Conservation (phyloP, 805 yeast species). For the Candida endomychidarum region DNA sequence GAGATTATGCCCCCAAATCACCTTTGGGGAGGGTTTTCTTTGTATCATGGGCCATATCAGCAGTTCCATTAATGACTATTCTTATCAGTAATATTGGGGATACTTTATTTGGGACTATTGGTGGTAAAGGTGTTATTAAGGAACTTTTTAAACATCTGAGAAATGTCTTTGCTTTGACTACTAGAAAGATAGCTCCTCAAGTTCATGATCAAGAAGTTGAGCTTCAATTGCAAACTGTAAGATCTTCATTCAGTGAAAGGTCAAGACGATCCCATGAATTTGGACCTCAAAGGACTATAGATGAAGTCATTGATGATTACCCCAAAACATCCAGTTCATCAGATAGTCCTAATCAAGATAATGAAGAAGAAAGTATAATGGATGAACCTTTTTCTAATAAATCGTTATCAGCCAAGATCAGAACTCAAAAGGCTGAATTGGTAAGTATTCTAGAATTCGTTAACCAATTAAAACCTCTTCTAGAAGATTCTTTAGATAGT, state of each 20-base stretch:
- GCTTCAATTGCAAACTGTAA: not conserved
- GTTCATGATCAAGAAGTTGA: not conserved
- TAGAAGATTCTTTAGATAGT: constrained; percentile 36
- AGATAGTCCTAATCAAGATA: not conserved
- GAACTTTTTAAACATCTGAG: constrained; percentile 10
- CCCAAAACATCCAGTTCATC: not conserved
- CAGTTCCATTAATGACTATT: constrained; percentile 86
- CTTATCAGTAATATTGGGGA: constrained; percentile 74
- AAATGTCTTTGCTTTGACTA: constrained; percentile 6
- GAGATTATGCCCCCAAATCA: constrained; percentile 64
- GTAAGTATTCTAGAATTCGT: constrained; percentile 28
- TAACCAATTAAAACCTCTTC: constrained; percentile 27
- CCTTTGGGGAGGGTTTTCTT: constrained; percentile 73
- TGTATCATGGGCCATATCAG: constrained; percentile 75
- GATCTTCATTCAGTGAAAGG: constrained; percentile 5
- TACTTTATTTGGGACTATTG: constrained; percentile 35
- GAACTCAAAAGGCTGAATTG: constrained; percentile 12
- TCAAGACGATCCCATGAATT: not conserved
- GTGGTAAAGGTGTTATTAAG: constrained; percentile 11
- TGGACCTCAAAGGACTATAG: not conserved
- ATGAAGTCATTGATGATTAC: not conserved
- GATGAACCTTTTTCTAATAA: constrained; percentile 4
- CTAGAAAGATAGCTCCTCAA: not conserved
- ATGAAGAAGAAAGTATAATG: not conserved
- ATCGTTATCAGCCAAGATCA: constrained; percentile 7